Evolutionary conservation across 805 yeast genomes (phyloP).

Genomic region (Candida rishiriensis): DNA sequence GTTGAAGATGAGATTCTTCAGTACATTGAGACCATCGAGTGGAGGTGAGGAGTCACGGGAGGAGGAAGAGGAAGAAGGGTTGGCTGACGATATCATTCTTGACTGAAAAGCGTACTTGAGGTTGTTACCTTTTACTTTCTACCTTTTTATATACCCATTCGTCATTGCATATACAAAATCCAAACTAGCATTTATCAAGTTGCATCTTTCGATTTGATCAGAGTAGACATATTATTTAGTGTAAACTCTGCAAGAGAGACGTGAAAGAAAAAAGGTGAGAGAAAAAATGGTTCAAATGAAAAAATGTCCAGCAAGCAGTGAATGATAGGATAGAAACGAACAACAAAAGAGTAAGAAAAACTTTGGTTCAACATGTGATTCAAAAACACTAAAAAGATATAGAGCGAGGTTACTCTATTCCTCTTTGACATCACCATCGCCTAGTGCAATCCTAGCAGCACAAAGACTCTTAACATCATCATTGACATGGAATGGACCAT

Average conservation of each 20-base stretch:
- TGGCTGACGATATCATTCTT: constrained; percentile 21
- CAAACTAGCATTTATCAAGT: too few relatives aligned
- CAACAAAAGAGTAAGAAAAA: not conserved
- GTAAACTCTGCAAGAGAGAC: too few relatives aligned
- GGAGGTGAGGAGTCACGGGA: constrained; percentile 3
- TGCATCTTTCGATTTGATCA: not conserved
- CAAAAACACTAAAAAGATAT: not conserved
- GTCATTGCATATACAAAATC: too few relatives aligned
- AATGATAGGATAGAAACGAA: not conserved
- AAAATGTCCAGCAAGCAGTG: not conserved
- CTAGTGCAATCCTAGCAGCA: constrained; percentile 33
- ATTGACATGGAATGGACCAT: constrained; percentile 53
- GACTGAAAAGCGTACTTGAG: constrained; percentile 8
- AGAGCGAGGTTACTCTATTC: not conserved
- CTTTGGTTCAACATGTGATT: not conserved
- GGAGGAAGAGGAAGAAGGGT: constrained; percentile 8
- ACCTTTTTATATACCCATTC: too few relatives aligned
- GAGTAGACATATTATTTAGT: not conserved
- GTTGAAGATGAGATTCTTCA: constrained; percentile 56
- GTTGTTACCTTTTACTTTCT: not conserved
- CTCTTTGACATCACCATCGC: constrained; percentile 22
- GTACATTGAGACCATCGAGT: constrained; percentile 25
- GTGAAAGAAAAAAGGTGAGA: too few relatives aligned
- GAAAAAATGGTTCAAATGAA: too few relatives aligned
- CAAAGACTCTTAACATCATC: constrained; percentile 37